phyloP scores from a whole-genome alignment of 2,329 filamentous ascomycete species.

The Fusarium sp. region DNA sequence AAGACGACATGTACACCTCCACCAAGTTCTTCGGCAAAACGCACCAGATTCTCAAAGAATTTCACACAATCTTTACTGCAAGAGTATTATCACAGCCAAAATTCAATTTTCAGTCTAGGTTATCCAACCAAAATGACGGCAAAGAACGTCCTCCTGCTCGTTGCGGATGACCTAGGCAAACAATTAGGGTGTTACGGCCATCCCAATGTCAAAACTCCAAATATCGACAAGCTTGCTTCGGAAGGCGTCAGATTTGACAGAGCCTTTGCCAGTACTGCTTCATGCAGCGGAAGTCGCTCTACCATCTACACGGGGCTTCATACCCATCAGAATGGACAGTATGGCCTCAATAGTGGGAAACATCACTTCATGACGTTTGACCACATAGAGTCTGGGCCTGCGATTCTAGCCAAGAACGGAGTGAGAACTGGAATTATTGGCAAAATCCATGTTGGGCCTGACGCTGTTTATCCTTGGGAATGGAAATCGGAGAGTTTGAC shows the following conservation, averaged over 20 bases:
- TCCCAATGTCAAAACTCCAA: slow-evolving; percentile 1
- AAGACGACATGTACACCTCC: background rate
- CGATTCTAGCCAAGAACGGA: slow-evolving; percentile 56
- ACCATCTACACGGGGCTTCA: slow-evolving; percentile 66
- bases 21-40: no score
- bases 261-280: slow-evolving; percentile 62
- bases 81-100: background rate
- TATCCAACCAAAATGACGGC: background rate
- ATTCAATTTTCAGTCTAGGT: background rate
- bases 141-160: background rate
- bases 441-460: slow-evolving; percentile 64
- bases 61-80: fast-evolving
- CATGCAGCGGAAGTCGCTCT: slow-evolving; percentile 63
- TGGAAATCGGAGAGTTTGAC: slow-evolving; percentile 8
- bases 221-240: background rate
- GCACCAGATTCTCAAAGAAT: background rate
- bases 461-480: background rate
- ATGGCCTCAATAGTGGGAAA: slow-evolving; percentile 58
- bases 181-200: background rate
- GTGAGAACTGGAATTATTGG: slow-evolving; percentile 64
- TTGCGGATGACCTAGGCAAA: slow-evolving; percentile 4
- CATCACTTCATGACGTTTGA: slow-evolving; percentile 62
- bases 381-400: slow-evolving; percentile 60
- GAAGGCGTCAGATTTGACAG: background rate
- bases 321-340: slow-evolving; percentile 63